phyloP scores from a whole-genome alignment of 768 basidiomycete species.

The Suillus lakei region DNA sequence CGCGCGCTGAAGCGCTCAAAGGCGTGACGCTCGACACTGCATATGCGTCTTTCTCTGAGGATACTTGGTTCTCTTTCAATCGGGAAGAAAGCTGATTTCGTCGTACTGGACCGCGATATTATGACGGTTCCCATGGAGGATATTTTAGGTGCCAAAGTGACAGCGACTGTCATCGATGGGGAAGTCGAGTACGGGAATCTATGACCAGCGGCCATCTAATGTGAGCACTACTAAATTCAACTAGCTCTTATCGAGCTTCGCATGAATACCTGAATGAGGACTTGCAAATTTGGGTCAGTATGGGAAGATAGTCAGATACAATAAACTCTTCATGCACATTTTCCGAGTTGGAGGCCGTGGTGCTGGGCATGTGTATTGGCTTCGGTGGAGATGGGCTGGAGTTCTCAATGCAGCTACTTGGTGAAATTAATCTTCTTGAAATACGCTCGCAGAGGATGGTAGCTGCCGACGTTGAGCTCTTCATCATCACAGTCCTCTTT shows the following conservation, averaged over 20 bases:
- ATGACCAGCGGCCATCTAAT: slow-evolving; percentile 9
- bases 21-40: slow-evolving; percentile 93
- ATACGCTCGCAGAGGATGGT: background rate
- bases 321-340: background rate
- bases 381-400: background rate
- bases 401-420: background rate
- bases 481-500: too few species aligned
- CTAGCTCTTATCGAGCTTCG: background rate
- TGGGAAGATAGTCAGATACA: background rate
- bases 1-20: slow-evolving; percentile 78
- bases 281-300: background rate
- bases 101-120: slow-evolving; percentile 81
- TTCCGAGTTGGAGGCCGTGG: background rate
- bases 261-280: background rate
- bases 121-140: slow-evolving; percentile 65
- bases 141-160: slow-evolving; percentile 68
- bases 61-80: slow-evolving; percentile 71
- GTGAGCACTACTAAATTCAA: background rate
- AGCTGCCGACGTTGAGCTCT: too few species aligned
- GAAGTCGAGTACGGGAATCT: slow-evolving; percentile 61
- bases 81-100: slow-evolving; percentile 89
- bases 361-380: background rate
- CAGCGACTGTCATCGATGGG: slow-evolving; percentile 80
- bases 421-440: background rate
- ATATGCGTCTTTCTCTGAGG: slow-evolving; percentile 82